Evolutionary conservation across 2,329 filamentous ascomycete genomes (phyloP), one percentile per base, ranked within the genome.

Genomic region (Talaromyces piceae): DNA sequence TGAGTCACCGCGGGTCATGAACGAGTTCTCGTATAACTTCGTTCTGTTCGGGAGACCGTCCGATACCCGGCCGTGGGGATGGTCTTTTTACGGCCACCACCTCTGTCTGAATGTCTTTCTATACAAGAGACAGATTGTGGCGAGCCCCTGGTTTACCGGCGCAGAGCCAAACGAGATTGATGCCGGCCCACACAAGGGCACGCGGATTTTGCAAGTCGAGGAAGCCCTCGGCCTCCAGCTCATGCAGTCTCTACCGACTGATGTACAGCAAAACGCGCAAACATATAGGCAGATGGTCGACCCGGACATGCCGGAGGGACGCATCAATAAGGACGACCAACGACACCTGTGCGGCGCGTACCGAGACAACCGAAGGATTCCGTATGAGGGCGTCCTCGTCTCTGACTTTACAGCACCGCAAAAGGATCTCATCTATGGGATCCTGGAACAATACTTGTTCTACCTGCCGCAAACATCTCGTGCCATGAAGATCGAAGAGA

Each of bases 281-380:
- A 70, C 80, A 0, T 89, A 79, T 64, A 74, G 76, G 49, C 57
- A 73, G 0, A 75, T 89, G 69, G 73, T 77, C 22, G 86, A 88
- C 52, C 78, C 80, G 0, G 74, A 69, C 0, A 88, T 89, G 85
- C 80, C 66, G 2, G 60, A 59, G 2, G 67, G 65, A 8, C 77
- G 86, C 6, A 91, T 86, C 86, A 91, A 91, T 64, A 83, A 83
- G 57, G 86, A 89, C 60, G 87, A 91, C 64, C 86, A 91, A 70
- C 77, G 87, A 5, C 87, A 91, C 60, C 65, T 89, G 4, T 88
- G 86, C 63, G 87, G 88, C 30, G 87, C 87, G 0, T 88, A 86
- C 63, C 79, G 86, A 11, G 87, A 91, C 60, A 93, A 91, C 65
- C 78, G 87, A 9, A 68, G 87, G 9, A 83, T 91, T 0, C 87